Evolutionary conservation across 305 asterid genomes (phyloP).

Genomic region (Euphrasia arctica): DNA sequence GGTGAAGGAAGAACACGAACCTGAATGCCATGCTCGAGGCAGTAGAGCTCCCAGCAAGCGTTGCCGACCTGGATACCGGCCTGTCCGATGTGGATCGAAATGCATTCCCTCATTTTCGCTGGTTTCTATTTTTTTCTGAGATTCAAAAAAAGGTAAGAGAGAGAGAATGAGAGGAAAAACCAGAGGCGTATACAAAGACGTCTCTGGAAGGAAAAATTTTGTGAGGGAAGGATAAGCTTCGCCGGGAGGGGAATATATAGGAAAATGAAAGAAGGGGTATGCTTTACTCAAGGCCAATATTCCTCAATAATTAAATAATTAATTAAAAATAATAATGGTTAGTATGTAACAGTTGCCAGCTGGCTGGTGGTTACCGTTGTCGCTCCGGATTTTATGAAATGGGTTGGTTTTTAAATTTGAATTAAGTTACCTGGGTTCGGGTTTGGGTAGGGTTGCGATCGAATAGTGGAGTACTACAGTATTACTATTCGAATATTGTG

Average conservation of each 20-base stretch:
- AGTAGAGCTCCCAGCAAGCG: constrained; percentile 92
- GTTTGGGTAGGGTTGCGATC: too few species aligned
- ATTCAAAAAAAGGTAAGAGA: neutral
- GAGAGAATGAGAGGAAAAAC: constrained; percentile 1
- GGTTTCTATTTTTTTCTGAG: neutral
- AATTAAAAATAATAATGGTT: too few species aligned
- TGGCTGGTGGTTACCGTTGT: neutral
- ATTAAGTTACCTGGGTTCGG: too few species aligned
- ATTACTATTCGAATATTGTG: too few species aligned
- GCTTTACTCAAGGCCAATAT: neutral
- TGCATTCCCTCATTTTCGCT: constrained; percentile 83
- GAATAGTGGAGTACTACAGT: too few species aligned
- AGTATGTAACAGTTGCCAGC: neutral
- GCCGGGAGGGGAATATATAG: too few species aligned
- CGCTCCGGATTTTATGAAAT: neutral
- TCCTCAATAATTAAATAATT: too few species aligned
- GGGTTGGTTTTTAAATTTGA: too few species aligned
- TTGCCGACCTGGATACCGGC: constrained; percentile 95
- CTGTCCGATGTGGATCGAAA: constrained; percentile 90
- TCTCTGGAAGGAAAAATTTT: constrained; percentile 29
- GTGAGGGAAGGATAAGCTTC: constrained; percentile 5
- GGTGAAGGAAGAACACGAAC: neutral
- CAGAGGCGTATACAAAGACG: constrained; percentile 66
- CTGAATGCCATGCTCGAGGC: constrained; percentile 81
- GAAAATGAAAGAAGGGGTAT: constrained; percentile 16